Conservation (phyloP, 257 asterid genomes). For the Echium plantagineum region DNA sequence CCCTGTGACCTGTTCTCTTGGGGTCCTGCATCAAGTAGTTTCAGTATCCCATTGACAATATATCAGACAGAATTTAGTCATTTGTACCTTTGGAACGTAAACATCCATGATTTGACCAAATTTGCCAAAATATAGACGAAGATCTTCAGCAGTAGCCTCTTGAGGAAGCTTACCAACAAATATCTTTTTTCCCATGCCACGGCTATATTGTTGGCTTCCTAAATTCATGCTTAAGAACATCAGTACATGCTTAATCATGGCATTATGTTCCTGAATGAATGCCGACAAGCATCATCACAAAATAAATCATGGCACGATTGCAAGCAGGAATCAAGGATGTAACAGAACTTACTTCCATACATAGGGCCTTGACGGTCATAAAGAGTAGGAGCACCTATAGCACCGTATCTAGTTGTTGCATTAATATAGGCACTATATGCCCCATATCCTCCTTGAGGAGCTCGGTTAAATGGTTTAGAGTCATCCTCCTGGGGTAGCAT, state of each 20-base stretch:
- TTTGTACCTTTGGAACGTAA: slow-evolving; percentile 85
- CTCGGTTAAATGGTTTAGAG: slow-evolving; percentile 58
- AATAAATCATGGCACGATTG: background rate
- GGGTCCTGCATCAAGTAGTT: slow-evolving; percentile 61
- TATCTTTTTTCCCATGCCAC: slow-evolving; percentile 90
- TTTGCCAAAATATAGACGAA: slow-evolving; percentile 90
- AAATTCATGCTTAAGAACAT: slow-evolving; percentile 13
- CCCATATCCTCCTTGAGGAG: slow-evolving; percentile 78
- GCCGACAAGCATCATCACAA: background rate
- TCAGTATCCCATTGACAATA: slow-evolving; percentile 1
- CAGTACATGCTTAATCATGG: background rate
- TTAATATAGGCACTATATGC: slow-evolving; percentile 89
- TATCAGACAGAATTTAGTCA: slow-evolving; percentile 1
- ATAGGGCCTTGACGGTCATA: slow-evolving; percentile 66
- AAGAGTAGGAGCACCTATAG: slow-evolving; percentile 93
- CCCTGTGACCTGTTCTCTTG: slow-evolving; percentile 92
- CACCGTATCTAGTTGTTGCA: slow-evolving; percentile 94
- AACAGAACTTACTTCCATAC: slow-evolving; percentile 71
- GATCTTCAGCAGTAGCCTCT: slow-evolving; percentile 91
- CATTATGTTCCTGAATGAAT: background rate
- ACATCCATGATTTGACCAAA: slow-evolving; percentile 92
- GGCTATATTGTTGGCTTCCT: slow-evolving; percentile 46
- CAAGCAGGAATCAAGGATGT: background rate
- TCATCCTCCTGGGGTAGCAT: slow-evolving; percentile 58
- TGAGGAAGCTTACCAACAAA: slow-evolving; percentile 99